Conservation (phyloP, 768 basidiomycete genomes). For the Xerocomellus intermedius region DNA sequence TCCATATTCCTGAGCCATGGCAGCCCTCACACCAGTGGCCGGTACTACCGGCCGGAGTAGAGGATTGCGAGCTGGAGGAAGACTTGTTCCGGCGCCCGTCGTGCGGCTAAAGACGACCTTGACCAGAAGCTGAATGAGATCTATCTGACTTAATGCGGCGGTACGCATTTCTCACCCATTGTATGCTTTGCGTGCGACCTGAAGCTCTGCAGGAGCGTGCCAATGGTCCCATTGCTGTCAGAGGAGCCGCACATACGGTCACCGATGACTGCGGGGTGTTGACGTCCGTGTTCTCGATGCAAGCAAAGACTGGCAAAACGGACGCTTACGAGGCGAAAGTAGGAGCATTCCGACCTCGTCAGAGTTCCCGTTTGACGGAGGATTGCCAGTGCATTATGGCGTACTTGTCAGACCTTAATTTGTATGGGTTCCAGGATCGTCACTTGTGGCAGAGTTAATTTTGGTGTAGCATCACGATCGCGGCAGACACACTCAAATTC, state of each 20-base stretch:
- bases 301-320: slow-evolving; percentile 53
- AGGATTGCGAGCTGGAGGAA: slow-evolving; percentile 63
- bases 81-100: slow-evolving; percentile 33
- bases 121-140: slow-evolving; percentile 36
- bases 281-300: slow-evolving; percentile 77
- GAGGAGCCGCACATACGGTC: slow-evolving; percentile 46
- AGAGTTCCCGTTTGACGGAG: neutral
- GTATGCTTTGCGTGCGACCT: slow-evolving; percentile 27
- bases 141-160: slow-evolving; percentile 27
- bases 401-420: slow-evolving; percentile 75
- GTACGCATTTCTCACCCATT: slow-evolving; percentile 16
- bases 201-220: slow-evolving; percentile 53
- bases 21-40: slow-evolving; percentile 68
- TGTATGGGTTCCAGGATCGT: slow-evolving; percentile 48
- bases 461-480: slow-evolving; percentile 51
- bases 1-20: slow-evolving; percentile 76
- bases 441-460: slow-evolving; percentile 3
- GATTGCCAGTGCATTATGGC: slow-evolving; percentile 66
- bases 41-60: slow-evolving; percentile 63
- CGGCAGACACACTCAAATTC: slow-evolving; percentile 53
- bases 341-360: neutral
- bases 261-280: slow-evolving; percentile 45
- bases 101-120: slow-evolving; percentile 28
- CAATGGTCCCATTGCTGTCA: slow-evolving; percentile 68
- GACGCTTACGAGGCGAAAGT: slow-evolving; percentile 73